Conservation (phyloP, 176 grass and related monocot species). For the Eleusine indica region DNA sequence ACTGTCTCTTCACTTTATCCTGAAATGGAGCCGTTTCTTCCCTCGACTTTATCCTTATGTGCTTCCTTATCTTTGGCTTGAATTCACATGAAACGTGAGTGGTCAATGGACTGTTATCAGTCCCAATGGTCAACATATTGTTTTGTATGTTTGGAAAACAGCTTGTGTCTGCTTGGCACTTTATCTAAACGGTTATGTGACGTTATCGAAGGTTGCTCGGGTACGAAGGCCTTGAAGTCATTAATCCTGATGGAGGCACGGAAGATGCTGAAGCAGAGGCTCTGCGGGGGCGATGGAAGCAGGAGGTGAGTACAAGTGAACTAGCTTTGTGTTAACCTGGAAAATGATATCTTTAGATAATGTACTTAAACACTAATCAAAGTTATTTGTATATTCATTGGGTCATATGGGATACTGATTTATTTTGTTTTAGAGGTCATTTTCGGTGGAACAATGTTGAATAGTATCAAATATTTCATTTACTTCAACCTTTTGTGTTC, state of each 20-base stretch:
- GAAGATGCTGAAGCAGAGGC: conserved; percentile 93
- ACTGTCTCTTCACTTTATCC: neutral
- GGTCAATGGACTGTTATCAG: neutral
- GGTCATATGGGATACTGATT: neutral
- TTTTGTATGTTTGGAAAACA: neutral
- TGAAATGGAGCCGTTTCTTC: neutral
- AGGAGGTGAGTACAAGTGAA: conserved; percentile 59
- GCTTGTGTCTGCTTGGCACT: neutral
- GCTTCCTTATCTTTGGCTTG: neutral
- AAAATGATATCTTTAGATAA: neutral
- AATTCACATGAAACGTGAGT: conserved; percentile 8
- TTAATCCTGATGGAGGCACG: conserved; percentile 89
- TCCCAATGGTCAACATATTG: neutral
- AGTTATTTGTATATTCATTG: neutral
- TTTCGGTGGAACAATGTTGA: neutral
- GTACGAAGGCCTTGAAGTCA: conserved; percentile 97
- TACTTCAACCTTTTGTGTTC: conserved; percentile 9
- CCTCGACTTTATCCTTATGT: neutral
- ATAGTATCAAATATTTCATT: neutral
- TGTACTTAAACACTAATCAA: neutral
- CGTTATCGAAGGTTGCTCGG: conserved; percentile 62
- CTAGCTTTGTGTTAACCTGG: neutral
- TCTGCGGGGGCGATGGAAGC: conserved; percentile 87
- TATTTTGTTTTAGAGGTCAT: neutral
- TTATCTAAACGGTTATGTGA: conserved; percentile 30